Evolutionary conservation across 306 rosid genomes (phyloP).

Genomic region (Rosa lucieae): DNA sequence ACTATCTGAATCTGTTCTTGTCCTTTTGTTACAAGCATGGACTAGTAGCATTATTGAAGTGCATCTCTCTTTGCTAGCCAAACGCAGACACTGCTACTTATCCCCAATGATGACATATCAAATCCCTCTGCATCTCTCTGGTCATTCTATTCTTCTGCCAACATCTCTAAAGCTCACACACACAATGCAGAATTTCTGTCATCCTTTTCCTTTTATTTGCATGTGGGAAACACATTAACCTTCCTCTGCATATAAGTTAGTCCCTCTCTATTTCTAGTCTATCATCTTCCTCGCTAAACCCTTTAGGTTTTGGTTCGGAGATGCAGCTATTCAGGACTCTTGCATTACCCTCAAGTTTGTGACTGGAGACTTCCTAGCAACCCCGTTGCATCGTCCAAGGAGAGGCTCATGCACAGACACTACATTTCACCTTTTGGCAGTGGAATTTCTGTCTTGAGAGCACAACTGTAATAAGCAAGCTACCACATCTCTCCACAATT

Average conservation of each 20-base stretch:
- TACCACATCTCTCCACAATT: conserved; percentile 75
- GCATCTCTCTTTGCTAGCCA: too few species aligned
- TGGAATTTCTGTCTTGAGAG: background rate
- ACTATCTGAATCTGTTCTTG: background rate
- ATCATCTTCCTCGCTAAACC: background rate
- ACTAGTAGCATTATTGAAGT: background rate
- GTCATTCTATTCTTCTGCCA: background rate
- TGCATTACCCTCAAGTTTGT: background rate
- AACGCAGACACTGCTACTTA: too few species aligned
- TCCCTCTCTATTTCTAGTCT: background rate
- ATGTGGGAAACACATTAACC: background rate
- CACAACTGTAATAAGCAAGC: background rate
- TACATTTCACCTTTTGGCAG: background rate
- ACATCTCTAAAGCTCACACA: background rate
- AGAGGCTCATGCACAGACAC: background rate
- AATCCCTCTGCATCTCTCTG: background rate
- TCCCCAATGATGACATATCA: background rate
- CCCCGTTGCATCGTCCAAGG: background rate
- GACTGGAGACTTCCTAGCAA: background rate
- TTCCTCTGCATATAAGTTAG: background rate
- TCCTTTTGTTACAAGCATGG: background rate
- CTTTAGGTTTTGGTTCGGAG: background rate
- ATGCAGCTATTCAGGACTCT: background rate
- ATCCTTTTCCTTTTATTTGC: background rate
- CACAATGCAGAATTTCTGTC: background rate